Evolutionary conservation across 2,329 filamentous ascomycete species (phyloP).

Genomic region (Aschersonia sp.): DNA sequence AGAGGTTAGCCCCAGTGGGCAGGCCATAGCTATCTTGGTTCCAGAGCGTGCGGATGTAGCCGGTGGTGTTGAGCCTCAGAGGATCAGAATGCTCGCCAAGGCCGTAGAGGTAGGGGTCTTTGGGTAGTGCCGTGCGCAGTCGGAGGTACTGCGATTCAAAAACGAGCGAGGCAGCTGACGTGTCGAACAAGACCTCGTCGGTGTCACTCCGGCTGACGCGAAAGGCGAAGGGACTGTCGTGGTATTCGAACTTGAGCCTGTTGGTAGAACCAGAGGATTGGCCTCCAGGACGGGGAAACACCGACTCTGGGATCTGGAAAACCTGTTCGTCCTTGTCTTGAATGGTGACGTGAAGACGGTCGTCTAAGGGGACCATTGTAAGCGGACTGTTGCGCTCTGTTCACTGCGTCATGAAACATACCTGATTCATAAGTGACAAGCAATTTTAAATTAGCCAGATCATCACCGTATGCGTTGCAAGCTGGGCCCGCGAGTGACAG

Average conservation of each 20-base stretch:
- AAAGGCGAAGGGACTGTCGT: conserved; percentile 46
- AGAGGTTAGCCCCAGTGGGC: conserved; percentile 50
- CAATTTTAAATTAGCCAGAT: conserved; percentile 52
- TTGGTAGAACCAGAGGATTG: neutral
- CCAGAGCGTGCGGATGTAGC: conserved; percentile 58
- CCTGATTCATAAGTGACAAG: conserved; percentile 33
- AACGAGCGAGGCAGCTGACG: conserved; percentile 45
- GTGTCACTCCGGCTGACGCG: conserved; percentile 25
- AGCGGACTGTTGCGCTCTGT: neutral
- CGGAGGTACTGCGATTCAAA: conserved; percentile 64
- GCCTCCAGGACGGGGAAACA: conserved; percentile 43
- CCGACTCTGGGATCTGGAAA: conserved; percentile 55
- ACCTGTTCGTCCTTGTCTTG: conserved; percentile 49
- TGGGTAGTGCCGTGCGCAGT: conserved; percentile 51
- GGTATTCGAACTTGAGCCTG: conserved; percentile 22
- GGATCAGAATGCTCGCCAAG: conserved; percentile 61
- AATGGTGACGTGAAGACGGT: conserved; percentile 60
- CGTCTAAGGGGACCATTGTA: conserved; percentile 6
- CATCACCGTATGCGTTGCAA: conserved; percentile 68
- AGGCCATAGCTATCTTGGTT: conserved; percentile 49
- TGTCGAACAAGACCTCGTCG: conserved; percentile 46
- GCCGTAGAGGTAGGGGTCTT: conserved; percentile 56
- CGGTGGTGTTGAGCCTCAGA: conserved; percentile 47
- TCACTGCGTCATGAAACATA: conserved; percentile 2
- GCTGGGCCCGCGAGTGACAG: conserved; percentile 53